Percentiles rank a stretch among this genome's conserved stretches.
These are phyloP conservation scores for Thraustochytrium striatum DNA, from an alignment of 352 stramenopile genomes.

Conservation along the genomic window DNA sequence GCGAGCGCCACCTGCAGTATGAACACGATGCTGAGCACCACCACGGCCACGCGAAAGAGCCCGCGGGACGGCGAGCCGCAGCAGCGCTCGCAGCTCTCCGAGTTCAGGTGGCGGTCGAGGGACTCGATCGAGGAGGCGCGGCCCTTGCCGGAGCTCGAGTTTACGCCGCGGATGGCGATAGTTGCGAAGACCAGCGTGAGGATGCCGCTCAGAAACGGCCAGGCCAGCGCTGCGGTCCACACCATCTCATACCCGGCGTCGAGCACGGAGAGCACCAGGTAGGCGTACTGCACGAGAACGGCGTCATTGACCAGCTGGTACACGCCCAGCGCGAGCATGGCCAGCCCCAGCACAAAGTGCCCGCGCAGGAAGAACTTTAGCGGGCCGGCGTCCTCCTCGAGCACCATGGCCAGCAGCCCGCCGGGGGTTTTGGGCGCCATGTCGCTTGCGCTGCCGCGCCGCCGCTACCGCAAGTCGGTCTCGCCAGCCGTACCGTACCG, in stretches of 20 bases:
- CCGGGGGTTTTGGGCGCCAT: too few relatives aligned
- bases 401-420: too few relatives aligned
- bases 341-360: not conserved
- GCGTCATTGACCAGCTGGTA: not conserved
- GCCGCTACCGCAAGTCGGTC: too few relatives aligned
- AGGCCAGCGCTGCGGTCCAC: not conserved
- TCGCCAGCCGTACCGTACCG: too few relatives aligned
- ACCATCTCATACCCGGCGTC: not conserved
- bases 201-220: not conserved
- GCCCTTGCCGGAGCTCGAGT: not conserved
- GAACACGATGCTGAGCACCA: slow-evolving; percentile 1
- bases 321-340: not conserved
- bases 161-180: not conserved
- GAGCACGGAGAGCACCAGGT: not conserved
- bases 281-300: not conserved
- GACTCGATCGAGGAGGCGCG: slow-evolving; percentile 1
- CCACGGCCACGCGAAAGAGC: not conserved
- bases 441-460: too few relatives aligned
- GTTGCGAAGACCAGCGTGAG: not conserved
- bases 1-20: slow-evolving; percentile 11
- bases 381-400: too few relatives aligned
- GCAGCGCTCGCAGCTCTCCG: not conserved
- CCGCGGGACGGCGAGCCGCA: slow-evolving; percentile 12
- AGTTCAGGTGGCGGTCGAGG: not conserved
- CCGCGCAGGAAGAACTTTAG: not conserved